Conservation (phyloP, 2,329 filamentous ascomycete genomes). For the Ceratocystiopsis minuta region DNA sequence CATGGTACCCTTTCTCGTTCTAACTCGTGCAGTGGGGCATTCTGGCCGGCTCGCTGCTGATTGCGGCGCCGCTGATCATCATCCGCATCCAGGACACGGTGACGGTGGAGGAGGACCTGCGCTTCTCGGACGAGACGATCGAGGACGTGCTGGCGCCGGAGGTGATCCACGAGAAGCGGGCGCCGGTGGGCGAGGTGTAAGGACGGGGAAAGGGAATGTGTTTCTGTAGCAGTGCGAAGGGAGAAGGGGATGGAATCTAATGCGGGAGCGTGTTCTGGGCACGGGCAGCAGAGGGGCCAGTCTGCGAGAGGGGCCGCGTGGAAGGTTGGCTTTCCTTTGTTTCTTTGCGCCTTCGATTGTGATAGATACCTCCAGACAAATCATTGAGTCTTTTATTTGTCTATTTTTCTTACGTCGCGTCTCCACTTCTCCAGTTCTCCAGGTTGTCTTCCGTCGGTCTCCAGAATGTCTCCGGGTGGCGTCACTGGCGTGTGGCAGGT, state of each 20-base stretch:
- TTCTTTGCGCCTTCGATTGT: background rate
- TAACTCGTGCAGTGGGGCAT: conserved; percentile 46
- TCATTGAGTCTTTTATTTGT: too few species aligned
- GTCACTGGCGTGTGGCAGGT: too few species aligned
- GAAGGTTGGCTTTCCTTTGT: background rate
- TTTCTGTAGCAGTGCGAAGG: too few species aligned
- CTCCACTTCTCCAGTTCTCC: too few species aligned
- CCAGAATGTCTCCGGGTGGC: too few species aligned
- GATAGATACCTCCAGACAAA: too few species aligned
- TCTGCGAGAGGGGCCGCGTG: too few species aligned
- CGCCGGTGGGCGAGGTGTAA: conserved; percentile 2
- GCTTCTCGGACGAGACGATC: conserved; percentile 67
- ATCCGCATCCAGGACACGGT: conserved; percentile 67
- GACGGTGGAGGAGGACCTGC: conserved; percentile 60
- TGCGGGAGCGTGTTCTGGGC: too few species aligned
- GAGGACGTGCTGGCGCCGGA: conserved; percentile 40
- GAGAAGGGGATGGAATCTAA: background rate
- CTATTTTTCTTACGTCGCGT: too few species aligned
- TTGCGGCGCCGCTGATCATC: conserved; percentile 65
- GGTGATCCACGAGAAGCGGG: conserved; percentile 6
- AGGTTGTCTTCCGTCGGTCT: too few species aligned
- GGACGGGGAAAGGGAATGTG: background rate
- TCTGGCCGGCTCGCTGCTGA: conserved; percentile 51
- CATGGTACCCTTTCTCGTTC: background rate
- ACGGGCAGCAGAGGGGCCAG: too few species aligned